A percentile compares a stretch with the other conserved stretches of the same genome.
phyloP scores from a whole-genome alignment of 768 basidiomycete genomes.

The Pleurotus eryngii region DNA sequence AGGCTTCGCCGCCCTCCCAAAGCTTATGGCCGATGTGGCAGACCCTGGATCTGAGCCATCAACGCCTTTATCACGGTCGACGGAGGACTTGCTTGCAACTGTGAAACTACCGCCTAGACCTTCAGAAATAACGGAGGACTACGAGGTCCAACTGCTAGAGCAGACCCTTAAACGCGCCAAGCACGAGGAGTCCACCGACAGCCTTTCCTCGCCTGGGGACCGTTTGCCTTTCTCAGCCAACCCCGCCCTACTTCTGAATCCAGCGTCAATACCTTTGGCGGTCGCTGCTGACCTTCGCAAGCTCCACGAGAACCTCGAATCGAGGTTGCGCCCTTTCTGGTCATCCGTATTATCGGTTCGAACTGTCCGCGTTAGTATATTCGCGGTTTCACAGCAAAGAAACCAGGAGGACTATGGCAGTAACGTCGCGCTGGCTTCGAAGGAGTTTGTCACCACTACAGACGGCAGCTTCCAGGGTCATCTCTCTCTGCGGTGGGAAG shows the following conservation, averaged over 20 bases:
- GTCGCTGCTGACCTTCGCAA: constrained; percentile 35
- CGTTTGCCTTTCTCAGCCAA: neutral
- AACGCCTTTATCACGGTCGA: constrained; percentile 33
- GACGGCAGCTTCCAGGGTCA: constrained; percentile 75
- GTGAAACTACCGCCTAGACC: constrained; percentile 54
- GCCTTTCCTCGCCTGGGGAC: neutral
- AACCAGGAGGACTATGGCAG: constrained; percentile 26
- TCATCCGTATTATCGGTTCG: constrained; percentile 65
- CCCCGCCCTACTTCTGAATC: neutral
- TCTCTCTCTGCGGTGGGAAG: constrained; percentile 66
- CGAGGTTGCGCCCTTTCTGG: constrained; percentile 80
- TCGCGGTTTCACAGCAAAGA: constrained; percentile 33
- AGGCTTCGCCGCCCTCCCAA: constrained; percentile 78
- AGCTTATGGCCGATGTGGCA: constrained; percentile 32
- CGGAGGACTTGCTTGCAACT: constrained; percentile 45
- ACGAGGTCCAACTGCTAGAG: constrained; percentile 54
- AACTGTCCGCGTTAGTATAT: constrained; percentile 60
- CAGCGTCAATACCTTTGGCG: constrained; percentile 9
- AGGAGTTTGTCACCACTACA: constrained; percentile 52
- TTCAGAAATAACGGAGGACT: constrained; percentile 57
- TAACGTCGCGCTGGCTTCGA: constrained; percentile 43
- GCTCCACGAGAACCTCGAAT: constrained; percentile 73
- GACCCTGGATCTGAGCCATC: constrained; percentile 27
- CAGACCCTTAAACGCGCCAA: constrained; percentile 41
- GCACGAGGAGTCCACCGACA: constrained; percentile 9